phyloP scores from a whole-genome alignment of 192 early-diverging fungal genomes.

The Coemansia sp. region DNA sequence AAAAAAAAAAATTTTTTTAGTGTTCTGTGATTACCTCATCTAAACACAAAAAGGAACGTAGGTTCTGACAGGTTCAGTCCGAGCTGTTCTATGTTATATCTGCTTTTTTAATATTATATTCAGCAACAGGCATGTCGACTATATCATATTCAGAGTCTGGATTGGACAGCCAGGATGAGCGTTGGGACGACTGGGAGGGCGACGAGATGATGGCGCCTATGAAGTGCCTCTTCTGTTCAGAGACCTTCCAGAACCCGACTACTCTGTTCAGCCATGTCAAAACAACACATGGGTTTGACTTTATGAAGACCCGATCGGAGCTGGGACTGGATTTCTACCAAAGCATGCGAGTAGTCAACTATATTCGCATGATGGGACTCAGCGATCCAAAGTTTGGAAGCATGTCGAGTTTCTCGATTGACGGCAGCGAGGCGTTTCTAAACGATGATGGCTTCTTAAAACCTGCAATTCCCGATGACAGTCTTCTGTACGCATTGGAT shows the following conservation, averaged over 20 bases:
- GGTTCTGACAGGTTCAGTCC: background rate
- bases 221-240: slow-evolving; percentile 72
- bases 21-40: background rate
- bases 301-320: slow-evolving; percentile 47
- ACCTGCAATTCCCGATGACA: slow-evolving; percentile 67
- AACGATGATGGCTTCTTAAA: slow-evolving; percentile 66
- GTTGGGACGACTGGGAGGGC: slow-evolving; percentile 72
- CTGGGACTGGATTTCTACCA: slow-evolving; percentile 82
- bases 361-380: slow-evolving; percentile 46
- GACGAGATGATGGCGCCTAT: slow-evolving; percentile 58
- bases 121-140: slow-evolving; percentile 34
- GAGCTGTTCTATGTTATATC: background rate
- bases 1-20: slow-evolving; percentile 8
- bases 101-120: background rate
- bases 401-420: slow-evolving; percentile 41
- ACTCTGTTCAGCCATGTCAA: slow-evolving; percentile 65
- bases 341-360: slow-evolving; percentile 59
- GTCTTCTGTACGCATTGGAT: slow-evolving; percentile 71
- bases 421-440: slow-evolving; percentile 59
- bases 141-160: slow-evolving; percentile 51
- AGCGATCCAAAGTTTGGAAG: slow-evolving; percentile 26
- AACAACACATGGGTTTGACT: slow-evolving; percentile 66
- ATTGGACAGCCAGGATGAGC: slow-evolving; percentile 58
- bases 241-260: slow-evolving; percentile 52
- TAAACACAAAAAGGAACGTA: background rate